Base-by-base conservation (phyloP, 202 grass and related monocot species). In the Elaeis oleifera region DNA sequence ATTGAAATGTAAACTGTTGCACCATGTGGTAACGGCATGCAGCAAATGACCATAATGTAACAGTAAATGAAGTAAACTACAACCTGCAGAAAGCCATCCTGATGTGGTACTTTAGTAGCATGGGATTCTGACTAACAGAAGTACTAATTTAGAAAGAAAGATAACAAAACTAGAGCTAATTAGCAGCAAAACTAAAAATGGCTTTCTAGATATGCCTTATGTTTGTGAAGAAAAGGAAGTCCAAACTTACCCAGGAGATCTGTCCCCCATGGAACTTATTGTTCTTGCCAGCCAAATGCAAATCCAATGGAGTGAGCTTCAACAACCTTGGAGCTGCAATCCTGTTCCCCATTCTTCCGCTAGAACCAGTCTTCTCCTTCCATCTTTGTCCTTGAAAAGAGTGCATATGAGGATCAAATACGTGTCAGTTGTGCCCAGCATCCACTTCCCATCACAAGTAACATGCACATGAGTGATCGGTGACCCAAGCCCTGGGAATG, bases 341-440 rank as follows among this genome's bases (percentile, higher is more conserved):
- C 64, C 57, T 79, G 28, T 77, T 87, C 27, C 91, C 91, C 87
- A 96, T 96, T 0, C 87, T 80, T 6, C 91, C 91, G 63, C 70
- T 79, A 23, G 90, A 96, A 5, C 91, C 91, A 0, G 87, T 96
- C 18, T 85, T 96, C 6, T 96, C 91, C 50, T 83, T 96, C 5
- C 87, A 78, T 85, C 87, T 70, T 88, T 96, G 63, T 96, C 91
- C 75, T 88, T 96, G 27, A 88, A 96, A 22, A 90, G 23, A 6
- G 84, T 88, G 79, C 84, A 85, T 44, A 96, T 96, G 31, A 96
- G 76, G 64, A 96, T 72, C 76, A 96, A 69, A 53, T 90, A 96
- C 2, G 84, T 83, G 9, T 20, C 20, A 20, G 20, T 20, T 20
- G 20, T 20, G 20, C 20, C 20, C 20, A 20, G 20, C 20, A 20